phyloP scores from a whole-genome alignment of 257 asterid genomes.

The Orobanche coerulescens region DNA sequence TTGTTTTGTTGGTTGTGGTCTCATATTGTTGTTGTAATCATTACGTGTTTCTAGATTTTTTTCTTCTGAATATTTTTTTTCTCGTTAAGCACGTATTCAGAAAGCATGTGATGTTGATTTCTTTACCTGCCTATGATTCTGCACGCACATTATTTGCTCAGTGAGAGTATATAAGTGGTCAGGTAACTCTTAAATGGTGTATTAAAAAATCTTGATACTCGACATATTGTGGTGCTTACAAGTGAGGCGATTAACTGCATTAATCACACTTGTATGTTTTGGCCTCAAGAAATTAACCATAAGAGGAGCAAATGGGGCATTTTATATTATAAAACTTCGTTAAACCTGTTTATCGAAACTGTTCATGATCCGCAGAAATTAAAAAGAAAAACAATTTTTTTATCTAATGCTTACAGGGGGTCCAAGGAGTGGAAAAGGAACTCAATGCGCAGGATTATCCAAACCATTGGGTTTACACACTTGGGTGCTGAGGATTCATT shows the following conservation, averaged over 20 bases:
- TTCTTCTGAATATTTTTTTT: neutral
- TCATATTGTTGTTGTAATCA: too few relatives aligned
- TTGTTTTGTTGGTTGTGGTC: too few relatives aligned
- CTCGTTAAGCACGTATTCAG: neutral
- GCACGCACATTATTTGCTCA: neutral
- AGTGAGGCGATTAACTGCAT: too few relatives aligned
- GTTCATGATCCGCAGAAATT: too few relatives aligned
- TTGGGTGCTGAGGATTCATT: slow-evolving; percentile 90
- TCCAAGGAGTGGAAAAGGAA: slow-evolving; percentile 98
- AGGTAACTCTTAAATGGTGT: neutral
- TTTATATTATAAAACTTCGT: neutral
- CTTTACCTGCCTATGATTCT: neutral
- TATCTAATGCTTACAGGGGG: slow-evolving; percentile 54
- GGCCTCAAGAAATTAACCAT: too few relatives aligned
- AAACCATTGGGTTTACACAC: slow-evolving; percentile 74
- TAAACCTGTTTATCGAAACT: neutral
- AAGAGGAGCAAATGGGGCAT: neutral
- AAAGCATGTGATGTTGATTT: neutral
- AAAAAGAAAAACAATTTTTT: too few relatives aligned
- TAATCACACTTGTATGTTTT: too few relatives aligned
- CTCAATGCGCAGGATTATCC: slow-evolving; percentile 73
- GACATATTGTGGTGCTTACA: neutral
- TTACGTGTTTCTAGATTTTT: neutral
- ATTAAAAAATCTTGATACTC: neutral
- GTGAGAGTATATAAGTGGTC: neutral